Conservation (phyloP, 139 green algal genomes). For the Mesotaenium endlicherianum region DNA sequence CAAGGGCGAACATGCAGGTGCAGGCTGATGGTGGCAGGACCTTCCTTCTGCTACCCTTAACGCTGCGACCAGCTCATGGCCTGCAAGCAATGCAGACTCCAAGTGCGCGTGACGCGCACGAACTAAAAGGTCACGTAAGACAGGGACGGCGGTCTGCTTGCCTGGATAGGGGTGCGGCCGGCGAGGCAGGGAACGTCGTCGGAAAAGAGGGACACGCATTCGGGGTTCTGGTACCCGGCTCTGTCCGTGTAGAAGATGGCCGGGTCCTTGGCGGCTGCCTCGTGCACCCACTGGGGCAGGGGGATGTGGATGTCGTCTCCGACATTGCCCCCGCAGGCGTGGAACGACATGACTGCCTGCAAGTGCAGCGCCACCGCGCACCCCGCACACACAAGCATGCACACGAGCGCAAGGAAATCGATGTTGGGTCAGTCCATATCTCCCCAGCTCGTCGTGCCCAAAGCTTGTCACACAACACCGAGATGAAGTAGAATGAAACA, state of each 20-base stretch:
- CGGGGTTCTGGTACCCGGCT: constrained; percentile 62
- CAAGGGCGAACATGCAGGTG: not conserved
- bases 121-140: no score
- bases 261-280: constrained; percentile 75
- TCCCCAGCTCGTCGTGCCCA: no score
- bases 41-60: not conserved
- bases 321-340: constrained; percentile 92
- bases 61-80: not conserved
- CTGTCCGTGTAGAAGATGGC: constrained; percentile 96
- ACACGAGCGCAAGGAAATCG: no score
- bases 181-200: constrained; percentile 78
- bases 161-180: constrained; percentile 78
- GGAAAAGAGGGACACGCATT: constrained; percentile 89
- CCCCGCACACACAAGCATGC: no score
- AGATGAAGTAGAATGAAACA: no score
- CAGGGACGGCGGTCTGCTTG: no score
- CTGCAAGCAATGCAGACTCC: no score
- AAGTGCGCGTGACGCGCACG: no score
- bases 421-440: no score
- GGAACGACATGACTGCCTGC: constrained; percentile 89
- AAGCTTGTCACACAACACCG: no score
- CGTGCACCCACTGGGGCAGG: constrained; percentile 88
- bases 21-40: not conserved
- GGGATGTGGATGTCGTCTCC: constrained; percentile 80
- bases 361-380: not conserved